These are phyloP conservation scores for Schizopora paradoxa DNA, from an alignment of 1,284 basidiomycete species.

Conservation along the genomic window DNA sequence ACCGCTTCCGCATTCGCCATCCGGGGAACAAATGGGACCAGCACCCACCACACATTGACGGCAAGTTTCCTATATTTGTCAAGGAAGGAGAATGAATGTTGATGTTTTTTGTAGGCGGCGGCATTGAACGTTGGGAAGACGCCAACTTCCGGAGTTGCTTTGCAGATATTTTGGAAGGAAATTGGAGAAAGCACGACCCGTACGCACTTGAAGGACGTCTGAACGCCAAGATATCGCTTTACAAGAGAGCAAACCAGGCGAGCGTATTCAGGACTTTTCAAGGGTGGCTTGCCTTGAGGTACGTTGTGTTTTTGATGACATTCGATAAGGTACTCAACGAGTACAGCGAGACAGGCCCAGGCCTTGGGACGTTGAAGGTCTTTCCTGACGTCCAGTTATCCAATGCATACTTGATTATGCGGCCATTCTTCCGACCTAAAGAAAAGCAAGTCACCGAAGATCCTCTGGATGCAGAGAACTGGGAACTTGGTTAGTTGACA, in stretches of 20 bases:
- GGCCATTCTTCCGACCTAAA: conserved; percentile 73
- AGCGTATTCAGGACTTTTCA: conserved; percentile 80
- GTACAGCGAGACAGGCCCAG: conserved; percentile 60
- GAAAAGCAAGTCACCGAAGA: conserved; percentile 37
- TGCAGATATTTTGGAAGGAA: conserved; percentile 57
- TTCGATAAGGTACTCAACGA: neutral
- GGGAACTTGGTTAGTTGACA: conserved; percentile 57
- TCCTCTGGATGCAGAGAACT: conserved; percentile 55
- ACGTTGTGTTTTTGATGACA: conserved; percentile 4
- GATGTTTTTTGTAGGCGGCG: conserved; percentile 44
- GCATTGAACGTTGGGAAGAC: conserved; percentile 86
- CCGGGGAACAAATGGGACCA: conserved; percentile 63
- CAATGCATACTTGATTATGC: conserved; percentile 76
- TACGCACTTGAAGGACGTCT: conserved; percentile 62
- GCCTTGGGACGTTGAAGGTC: conserved; percentile 74
- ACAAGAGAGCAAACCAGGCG: conserved; percentile 53
- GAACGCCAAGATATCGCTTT: conserved; percentile 54
- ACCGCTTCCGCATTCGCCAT: conserved; percentile 77
- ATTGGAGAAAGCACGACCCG: conserved; percentile 69
- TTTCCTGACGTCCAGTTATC: conserved; percentile 72
- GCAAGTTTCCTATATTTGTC: conserved; percentile 28
- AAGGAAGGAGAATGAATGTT: too few species aligned
- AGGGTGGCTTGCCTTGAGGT: conserved; percentile 70
- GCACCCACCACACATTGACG: conserved; percentile 78
- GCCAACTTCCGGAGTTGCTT: conserved; percentile 62